Evolutionary conservation across 306 rosid species (phyloP), one percentile per base, ranked within the genome.

Genomic region (Fagus crenata): DNA sequence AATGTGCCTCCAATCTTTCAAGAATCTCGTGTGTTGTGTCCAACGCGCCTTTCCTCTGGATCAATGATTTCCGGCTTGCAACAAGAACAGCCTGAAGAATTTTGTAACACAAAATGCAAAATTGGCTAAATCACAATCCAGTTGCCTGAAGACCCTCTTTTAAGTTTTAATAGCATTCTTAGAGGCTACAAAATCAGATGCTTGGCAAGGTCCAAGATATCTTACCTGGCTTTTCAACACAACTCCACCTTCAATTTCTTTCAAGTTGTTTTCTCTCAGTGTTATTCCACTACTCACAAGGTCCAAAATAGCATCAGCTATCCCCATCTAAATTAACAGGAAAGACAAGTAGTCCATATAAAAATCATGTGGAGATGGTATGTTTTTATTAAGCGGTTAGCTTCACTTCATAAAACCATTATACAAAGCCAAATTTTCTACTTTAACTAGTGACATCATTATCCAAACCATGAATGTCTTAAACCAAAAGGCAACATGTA

Each of bases 261-360:
- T 95, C 85, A 92, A 76, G 82, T 95, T 90, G 81, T 92, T 95
- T 80, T 95, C 97, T 83, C 75, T 89, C 68, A 95, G 81, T 0
- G 98, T 92, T 53, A 88, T 95, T 46, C 98, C 97, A 75, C 98
- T 94, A 78, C 96, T 92, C 83, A 92, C 99, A 71, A 92, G 99
- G 85, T 92, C 99, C 89, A 95, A 87, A 72, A 95, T 95, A 77
- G 97, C 99, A 84, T 95, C 99, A 69, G 96, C 99, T 78, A 86
- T 89, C 75, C 99, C 97, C 97, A 92, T 92, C 97, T 92, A 83
- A 80, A 83, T 53, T 76, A 43, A 70, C 59, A 84, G 74, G 77
- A 74, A 77, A 77, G 43, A 76, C 46, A 74, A 32, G 17, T 71
- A 32, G 67, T 58, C 67, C 2, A 49, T 36, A 77, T 32, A 42